phyloP scores from a whole-genome alignment of 257 asterid genomes.

The Solanum medicagineum region DNA sequence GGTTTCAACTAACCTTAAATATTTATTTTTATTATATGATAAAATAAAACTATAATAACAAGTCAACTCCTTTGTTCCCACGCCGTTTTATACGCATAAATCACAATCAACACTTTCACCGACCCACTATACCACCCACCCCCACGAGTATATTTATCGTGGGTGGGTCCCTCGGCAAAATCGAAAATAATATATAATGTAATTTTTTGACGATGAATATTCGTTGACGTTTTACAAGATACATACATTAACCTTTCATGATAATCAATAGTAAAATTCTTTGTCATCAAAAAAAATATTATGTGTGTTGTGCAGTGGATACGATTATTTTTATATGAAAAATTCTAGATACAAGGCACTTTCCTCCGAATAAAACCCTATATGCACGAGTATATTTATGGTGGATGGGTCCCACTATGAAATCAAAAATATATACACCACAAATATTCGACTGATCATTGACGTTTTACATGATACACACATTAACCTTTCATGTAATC shows the following conservation, averaged over 20 bases:
- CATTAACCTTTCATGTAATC: too few species aligned
- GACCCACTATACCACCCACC: background rate
- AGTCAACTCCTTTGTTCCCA: background rate
- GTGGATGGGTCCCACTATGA: too few species aligned
- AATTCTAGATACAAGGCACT: too few species aligned
- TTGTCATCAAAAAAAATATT: too few species aligned
- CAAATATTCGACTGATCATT: too few species aligned
- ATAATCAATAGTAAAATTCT: background rate
- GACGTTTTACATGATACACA: too few species aligned
- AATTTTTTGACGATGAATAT: background rate
- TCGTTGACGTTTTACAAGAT: background rate
- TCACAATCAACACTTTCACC: background rate
- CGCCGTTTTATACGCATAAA: background rate
- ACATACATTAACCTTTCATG: background rate
- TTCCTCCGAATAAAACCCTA: too few species aligned
- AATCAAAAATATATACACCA: too few species aligned
- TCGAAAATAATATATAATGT: background rate
- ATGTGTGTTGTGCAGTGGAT: too few species aligned
- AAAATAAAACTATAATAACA: background rate
- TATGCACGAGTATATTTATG: too few species aligned
- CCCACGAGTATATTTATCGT: background rate
- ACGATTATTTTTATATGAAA: too few species aligned
- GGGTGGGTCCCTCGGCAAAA: background rate
- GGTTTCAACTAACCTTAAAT: background rate
- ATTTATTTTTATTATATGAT: background rate